Conservation (phyloP, 2,329 filamentous ascomycete genomes). For the Stylonectria norvegica region DNA sequence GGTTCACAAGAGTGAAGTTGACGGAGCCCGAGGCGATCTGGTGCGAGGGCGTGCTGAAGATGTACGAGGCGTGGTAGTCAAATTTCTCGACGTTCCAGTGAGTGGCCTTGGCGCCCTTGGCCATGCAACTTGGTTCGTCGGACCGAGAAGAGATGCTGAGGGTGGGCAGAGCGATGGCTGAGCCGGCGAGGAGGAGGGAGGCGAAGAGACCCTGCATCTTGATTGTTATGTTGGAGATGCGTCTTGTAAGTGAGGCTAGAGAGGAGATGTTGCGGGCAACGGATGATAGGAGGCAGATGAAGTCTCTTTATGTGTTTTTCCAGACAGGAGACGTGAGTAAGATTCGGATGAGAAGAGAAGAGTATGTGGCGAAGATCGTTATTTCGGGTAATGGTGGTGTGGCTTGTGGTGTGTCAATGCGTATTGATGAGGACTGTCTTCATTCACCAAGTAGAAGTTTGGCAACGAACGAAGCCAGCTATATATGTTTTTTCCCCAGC, state of each 20-base stretch:
- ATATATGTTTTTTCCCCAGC: neutral
- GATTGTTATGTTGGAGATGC: slow-evolving; percentile 9
- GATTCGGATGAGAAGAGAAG: too few relatives aligned
- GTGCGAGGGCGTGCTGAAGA: slow-evolving; percentile 48
- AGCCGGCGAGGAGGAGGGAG: slow-evolving; percentile 26
- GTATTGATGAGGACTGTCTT: neutral
- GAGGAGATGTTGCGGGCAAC: neutral
- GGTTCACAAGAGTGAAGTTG: slow-evolving; percentile 48
- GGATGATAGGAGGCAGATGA: neutral
- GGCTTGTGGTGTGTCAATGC: neutral
- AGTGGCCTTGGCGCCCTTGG: slow-evolving; percentile 18
- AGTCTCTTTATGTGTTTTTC: too few relatives aligned
- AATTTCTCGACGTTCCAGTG: slow-evolving; percentile 44
- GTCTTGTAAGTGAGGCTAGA: too few relatives aligned
- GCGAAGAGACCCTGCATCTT: slow-evolving; percentile 25
- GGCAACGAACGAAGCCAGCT: too few relatives aligned
- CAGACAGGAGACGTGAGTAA: too few relatives aligned
- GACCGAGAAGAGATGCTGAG: slow-evolving; percentile 9
- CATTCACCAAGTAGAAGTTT: neutral
- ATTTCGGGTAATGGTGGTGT: neutral
- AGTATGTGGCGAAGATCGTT: neutral
- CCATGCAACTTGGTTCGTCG: slow-evolving; percentile 21
- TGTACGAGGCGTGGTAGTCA: slow-evolving; percentile 45
- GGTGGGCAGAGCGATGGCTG: slow-evolving; percentile 26
- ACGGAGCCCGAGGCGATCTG: slow-evolving; percentile 45